phyloP scores from a whole-genome alignment of 352 stramenopile species.

The Globisporangium carolinianum region DNA sequence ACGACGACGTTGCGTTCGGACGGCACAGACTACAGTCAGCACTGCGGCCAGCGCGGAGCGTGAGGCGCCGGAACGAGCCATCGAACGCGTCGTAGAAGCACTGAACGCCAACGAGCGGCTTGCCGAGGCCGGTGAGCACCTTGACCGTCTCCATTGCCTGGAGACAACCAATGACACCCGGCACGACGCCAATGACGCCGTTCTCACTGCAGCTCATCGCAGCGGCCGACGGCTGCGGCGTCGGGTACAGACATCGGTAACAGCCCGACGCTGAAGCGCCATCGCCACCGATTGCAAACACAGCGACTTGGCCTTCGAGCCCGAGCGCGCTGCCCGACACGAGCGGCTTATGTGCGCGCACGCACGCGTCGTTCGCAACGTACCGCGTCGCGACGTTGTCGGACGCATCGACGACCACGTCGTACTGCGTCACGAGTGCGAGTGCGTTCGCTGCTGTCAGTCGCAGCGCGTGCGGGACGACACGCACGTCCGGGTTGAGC shows the following conservation, averaged over 20 bases:
- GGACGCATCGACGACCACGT: conserved; percentile 93
- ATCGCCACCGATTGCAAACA: conserved; percentile 84
- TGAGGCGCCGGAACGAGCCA: conserved; percentile 56
- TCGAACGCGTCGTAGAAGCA: conserved; percentile 80
- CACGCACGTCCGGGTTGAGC: conserved; percentile 82
- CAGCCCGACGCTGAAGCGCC: conserved; percentile 50
- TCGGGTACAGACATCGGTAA: conserved; percentile 97
- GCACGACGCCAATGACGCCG: conserved; percentile 94
- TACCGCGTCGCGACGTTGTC: conserved; percentile 96
- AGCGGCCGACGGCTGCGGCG: conserved; percentile 30
- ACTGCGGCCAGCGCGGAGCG: conserved; percentile 28
- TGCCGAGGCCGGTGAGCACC: conserved; percentile 67
- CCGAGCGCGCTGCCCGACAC: conserved; percentile 95
- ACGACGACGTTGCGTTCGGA: neutral
- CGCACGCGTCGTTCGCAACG: conserved; percentile 94
- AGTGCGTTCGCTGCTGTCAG: conserved; percentile 81
- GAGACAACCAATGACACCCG: conserved; percentile 91
- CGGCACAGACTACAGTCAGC: conserved; percentile 35
- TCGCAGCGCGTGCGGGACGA: conserved; percentile 32
- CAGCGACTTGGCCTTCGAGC: conserved; percentile 94
- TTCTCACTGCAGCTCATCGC: conserved; percentile 92
- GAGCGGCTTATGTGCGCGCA: conserved; percentile 72
- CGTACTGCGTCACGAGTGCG: conserved; percentile 62
- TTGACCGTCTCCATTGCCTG: conserved; percentile 93
- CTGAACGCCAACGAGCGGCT: conserved; percentile 51